Evolutionary conservation across 768 basidiomycete species (phyloP).

Genomic region (Agrocybe chaxingu): DNA sequence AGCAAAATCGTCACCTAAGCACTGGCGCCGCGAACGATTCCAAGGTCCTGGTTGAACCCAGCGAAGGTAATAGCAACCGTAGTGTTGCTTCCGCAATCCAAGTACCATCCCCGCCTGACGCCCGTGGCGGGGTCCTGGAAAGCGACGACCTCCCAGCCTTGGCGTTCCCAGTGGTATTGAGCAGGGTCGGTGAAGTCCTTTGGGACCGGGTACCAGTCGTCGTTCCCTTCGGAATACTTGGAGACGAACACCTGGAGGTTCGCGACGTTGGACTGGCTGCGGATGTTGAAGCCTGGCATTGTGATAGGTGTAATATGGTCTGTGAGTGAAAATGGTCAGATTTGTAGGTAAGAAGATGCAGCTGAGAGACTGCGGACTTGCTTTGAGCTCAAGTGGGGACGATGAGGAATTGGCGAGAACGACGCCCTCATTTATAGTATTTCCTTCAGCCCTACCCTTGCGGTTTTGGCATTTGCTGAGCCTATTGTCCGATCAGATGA

Average conservation of each 20-base stretch:
- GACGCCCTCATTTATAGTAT: no score
- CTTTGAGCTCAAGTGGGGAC: no score
- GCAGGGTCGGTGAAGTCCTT: neutral
- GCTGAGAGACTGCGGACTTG: no score
- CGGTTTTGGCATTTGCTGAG: no score
- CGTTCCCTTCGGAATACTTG: neutral
- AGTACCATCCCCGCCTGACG: constrained; percentile 10
- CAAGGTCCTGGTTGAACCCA: constrained; percentile 9
- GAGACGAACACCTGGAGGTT: constrained; percentile 6
- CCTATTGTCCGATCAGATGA: no score
- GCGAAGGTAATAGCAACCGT: constrained; percentile 9
- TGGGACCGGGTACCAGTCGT: neutral
- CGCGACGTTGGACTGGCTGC: neutral
- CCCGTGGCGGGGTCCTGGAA: constrained; percentile 3
- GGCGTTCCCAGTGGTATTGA: constrained; percentile 1
- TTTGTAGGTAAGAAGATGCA: no score
- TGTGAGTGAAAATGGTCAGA: no score
- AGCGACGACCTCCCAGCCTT: constrained; percentile 9
- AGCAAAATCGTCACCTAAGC: no score
- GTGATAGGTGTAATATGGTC: no score
- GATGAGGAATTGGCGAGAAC: no score
- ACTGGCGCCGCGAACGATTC: neutral
- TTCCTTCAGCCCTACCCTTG: no score
- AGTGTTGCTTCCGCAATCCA: neutral
- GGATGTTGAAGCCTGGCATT: constrained; percentile 3